Percentiles rank a stretch among this genome's conserved stretches.
Evolutionary conservation across 305 asterid genomes (phyloP).

Genomic region (Striga hermonthica): DNA sequence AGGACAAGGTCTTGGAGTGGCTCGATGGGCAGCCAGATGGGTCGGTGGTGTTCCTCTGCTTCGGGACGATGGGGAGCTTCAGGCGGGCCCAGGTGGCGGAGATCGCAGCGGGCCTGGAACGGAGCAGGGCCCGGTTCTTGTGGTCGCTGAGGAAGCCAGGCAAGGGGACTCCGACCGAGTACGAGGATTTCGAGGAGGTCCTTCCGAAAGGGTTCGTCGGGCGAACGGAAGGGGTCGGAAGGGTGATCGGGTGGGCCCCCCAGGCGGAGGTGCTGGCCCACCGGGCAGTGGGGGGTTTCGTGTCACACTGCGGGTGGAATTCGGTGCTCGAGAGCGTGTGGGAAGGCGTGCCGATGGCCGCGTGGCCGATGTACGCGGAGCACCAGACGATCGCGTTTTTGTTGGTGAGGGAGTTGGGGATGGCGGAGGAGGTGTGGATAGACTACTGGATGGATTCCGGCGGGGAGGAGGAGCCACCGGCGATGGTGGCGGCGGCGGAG

Average conservation of each 20-base stretch:
- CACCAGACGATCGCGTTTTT: slow-evolving; percentile 51
- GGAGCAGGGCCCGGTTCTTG: background rate
- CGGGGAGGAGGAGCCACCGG: background rate
- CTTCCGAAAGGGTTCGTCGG: slow-evolving; percentile 49
- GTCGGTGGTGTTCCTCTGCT: slow-evolving; percentile 13
- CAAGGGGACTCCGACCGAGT: slow-evolving; percentile 21
- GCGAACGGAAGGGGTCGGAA: slow-evolving; percentile 39
- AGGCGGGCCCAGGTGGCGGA: background rate
- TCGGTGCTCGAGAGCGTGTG: slow-evolving; percentile 50
- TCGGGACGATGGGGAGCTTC: slow-evolving; percentile 15
- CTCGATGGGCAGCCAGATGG: slow-evolving; percentile 1
- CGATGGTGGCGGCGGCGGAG: slow-evolving; percentile 35
- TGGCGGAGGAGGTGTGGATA: slow-evolving; percentile 44
- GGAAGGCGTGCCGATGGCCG: slow-evolving; percentile 55
- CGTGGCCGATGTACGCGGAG: slow-evolving; percentile 59
- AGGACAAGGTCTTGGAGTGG: background rate
- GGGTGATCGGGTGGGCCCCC: slow-evolving; percentile 57
- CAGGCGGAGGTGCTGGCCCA: slow-evolving; percentile 50
- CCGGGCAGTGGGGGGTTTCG: slow-evolving; percentile 52
- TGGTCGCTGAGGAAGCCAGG: slow-evolving; percentile 14
- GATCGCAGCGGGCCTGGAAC: background rate
- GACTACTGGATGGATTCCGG: slow-evolving; percentile 29
- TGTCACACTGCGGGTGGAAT: slow-evolving; percentile 67
- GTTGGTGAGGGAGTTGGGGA: slow-evolving; percentile 44
- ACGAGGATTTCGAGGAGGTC: slow-evolving; percentile 22